Evolutionary conservation across 2,329 filamentous ascomycete genomes (phyloP), one percentile per base, ranked within the genome.

Genomic region (Calonectria crousiana): DNA sequence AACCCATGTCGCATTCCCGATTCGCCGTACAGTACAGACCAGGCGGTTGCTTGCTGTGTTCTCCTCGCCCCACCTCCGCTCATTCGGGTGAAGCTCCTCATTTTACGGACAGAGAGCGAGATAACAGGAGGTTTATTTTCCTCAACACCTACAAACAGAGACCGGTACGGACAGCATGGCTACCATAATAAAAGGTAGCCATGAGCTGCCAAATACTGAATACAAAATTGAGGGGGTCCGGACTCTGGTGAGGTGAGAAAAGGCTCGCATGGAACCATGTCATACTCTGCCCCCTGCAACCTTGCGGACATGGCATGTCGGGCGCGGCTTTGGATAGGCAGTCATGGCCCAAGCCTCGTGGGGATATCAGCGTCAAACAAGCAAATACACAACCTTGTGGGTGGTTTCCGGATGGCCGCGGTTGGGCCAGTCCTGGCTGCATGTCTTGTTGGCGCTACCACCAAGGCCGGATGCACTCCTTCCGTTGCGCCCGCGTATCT

Each of bases 241-340:
- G 58, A 53, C 52, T 58, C 53, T 38, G 38, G 52, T 51, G 51
- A 66, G 49, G 41, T 38, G 58, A 72, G 36, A 62, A 73, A 49
- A 65, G 71, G 71, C 58, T 51, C 26, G 47, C 32, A 76, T 77
- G 76, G 77, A 75, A 74, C 75, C 70, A 72, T 75, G 65, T 44
- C 53, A 53, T 75, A 36, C 64, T 38, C 67, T 70, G 51, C n/a
- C 49, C 51, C 69, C 58, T 70, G 68, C 64, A 73, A 52, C 52
- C 65, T 75, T 56, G 56, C 58, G 60, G 68, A 38, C 65, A 62
- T 58, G 44, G n/a, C 65, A 47, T 52, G 47, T 69, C 66, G 56
- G 60, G 71, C 67, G 71, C 67, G 71, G 71, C 60, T 73, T 52
- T 75, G 41, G 69, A 65, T 44, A 44, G 41, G 41, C 65, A 38